These are phyloP conservation scores for Cylindrodendrum hubeiense DNA, from an alignment of 2,329 filamentous ascomycete genomes.

Conservation along the genomic window DNA sequence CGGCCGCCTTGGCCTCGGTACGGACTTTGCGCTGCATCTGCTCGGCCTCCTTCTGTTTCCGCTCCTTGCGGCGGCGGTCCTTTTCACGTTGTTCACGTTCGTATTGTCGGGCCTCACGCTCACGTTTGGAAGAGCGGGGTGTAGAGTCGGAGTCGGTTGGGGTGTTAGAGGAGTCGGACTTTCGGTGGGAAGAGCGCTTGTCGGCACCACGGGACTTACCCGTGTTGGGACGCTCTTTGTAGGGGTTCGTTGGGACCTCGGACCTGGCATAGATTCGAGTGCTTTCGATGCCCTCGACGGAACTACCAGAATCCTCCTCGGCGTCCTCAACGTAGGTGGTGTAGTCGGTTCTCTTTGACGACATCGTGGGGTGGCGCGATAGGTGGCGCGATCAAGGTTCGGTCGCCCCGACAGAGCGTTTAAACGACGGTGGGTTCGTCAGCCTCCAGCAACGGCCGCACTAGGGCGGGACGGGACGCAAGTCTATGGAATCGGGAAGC, in stretches of 20 bases:
- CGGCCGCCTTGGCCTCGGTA: constrained; percentile 38
- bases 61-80: constrained; percentile 46
- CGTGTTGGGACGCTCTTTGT: constrained; percentile 65
- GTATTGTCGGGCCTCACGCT: constrained; percentile 43
- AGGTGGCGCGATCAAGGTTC: constrained; percentile 37
- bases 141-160: constrained; percentile 60
- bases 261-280: constrained; percentile 62
- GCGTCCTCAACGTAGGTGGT: constrained; percentile 64
- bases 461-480: constrained; percentile 44
- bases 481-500: constrained; percentile 36
- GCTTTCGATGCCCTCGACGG: constrained; percentile 54
- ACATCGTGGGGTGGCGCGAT: constrained; percentile 54
- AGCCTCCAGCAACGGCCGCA: constrained; percentile 44
- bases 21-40: constrained; percentile 40
- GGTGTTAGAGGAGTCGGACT: constrained; percentile 54
- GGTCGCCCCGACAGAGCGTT: constrained; percentile 36
- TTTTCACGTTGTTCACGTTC: constrained; percentile 47
- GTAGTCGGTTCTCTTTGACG: constrained; percentile 52
- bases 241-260: constrained; percentile 56
- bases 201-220: constrained; percentile 61
- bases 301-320: constrained; percentile 63
- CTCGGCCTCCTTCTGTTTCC: constrained; percentile 41
- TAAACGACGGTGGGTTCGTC: constrained; percentile 37
- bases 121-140: constrained; percentile 50
- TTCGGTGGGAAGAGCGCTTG: constrained; percentile 47